Percentiles rank a stretch among this genome's conserved stretches.
Evolutionary conservation across 306 rosid genomes (phyloP).

Genomic region (Gillenia trifoliata): DNA sequence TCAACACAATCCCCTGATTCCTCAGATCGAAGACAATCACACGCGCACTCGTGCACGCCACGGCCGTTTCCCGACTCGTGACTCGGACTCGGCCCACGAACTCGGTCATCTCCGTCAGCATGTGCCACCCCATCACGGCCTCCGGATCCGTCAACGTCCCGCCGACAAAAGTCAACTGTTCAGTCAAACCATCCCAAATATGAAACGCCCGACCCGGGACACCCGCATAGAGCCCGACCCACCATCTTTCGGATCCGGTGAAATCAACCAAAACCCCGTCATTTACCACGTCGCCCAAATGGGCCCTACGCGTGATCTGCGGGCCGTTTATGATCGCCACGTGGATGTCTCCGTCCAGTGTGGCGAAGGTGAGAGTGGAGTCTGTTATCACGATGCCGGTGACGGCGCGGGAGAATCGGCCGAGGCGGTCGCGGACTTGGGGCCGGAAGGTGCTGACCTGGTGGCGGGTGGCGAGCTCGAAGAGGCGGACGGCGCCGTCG

Average conservation of each 20-base stretch:
- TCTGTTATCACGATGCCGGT: constrained; percentile 49
- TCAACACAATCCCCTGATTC: constrained; percentile 32
- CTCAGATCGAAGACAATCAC: constrained; percentile 42
- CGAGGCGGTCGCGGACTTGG: constrained; percentile 30
- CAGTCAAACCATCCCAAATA: constrained; percentile 51
- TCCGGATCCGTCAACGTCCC: constrained; percentile 70
- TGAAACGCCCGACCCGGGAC: constrained; percentile 60
- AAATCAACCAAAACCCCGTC: constrained; percentile 75
- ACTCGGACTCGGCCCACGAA: constrained; percentile 66
- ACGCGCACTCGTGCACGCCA: constrained; percentile 62
- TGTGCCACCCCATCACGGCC: constrained; percentile 72
- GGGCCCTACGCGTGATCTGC: constrained; percentile 9
- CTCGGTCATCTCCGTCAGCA: constrained; percentile 48
- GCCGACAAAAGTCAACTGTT: constrained; percentile 40
- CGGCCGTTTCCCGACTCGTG: constrained; percentile 36
- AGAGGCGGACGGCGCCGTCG: constrained; percentile 76
- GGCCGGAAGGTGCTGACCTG: constrained; percentile 55
- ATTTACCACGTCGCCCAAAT: constrained; percentile 35
- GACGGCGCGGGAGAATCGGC: constrained; percentile 56
- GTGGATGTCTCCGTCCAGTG: constrained; percentile 59
- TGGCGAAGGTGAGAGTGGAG: constrained; percentile 35
- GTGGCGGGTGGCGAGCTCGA: constrained; percentile 33
- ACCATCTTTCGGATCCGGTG: constrained; percentile 45
- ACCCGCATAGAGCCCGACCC: constrained; percentile 88
- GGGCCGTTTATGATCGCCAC: constrained; percentile 27